A percentile compares a stretch with the other conserved stretches of the same genome.
phyloP scores from a whole-genome alignment of 768 basidiomycete genomes.

The Xerocomellus chrysenteron region DNA sequence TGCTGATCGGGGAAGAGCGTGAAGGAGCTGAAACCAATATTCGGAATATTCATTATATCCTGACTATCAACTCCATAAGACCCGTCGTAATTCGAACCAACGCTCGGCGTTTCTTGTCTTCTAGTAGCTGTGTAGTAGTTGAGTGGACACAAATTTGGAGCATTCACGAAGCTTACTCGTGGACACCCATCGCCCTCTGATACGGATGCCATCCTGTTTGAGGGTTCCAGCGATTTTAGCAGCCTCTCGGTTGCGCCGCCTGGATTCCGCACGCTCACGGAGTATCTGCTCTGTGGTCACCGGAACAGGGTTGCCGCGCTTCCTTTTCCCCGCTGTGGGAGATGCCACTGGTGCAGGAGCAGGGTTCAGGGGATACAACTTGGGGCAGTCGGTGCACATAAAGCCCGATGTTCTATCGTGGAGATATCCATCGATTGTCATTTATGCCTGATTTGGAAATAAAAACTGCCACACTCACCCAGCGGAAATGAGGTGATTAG shows the following conservation, averaged over 20 bases:
- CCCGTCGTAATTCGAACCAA: slow-evolving; percentile 59
- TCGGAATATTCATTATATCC: slow-evolving; percentile 56
- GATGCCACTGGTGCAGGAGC: slow-evolving; percentile 42
- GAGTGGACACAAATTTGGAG: neutral
- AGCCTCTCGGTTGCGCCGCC: slow-evolving; percentile 43
- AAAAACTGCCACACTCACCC: slow-evolving; percentile 42
- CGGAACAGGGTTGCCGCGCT: slow-evolving; percentile 38
- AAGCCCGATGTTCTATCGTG: slow-evolving; percentile 52
- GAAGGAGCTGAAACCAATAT: slow-evolving; percentile 59
- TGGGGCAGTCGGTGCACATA: slow-evolving; percentile 55
- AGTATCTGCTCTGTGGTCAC: slow-evolving; percentile 49
- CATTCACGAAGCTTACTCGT: slow-evolving; percentile 39
- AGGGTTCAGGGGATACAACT: slow-evolving; percentile 45
- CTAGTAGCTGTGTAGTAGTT: slow-evolving; percentile 39
- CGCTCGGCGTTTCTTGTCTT: slow-evolving; percentile 42
- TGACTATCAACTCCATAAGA: slow-evolving; percentile 65
- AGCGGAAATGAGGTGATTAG: slow-evolving; percentile 62
- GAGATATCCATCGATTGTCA: neutral
- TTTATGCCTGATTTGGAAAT: neutral
- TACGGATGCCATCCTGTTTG: slow-evolving; percentile 41
- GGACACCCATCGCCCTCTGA: slow-evolving; percentile 61
- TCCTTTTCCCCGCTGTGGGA: slow-evolving; percentile 38
- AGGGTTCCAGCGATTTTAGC: slow-evolving; percentile 35
- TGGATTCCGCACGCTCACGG: slow-evolving; percentile 46
- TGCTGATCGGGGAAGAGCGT: slow-evolving; percentile 71